Conservation (phyloP, 2,329 filamentous ascomycete species). For the Exophiala spinifera region DNA sequence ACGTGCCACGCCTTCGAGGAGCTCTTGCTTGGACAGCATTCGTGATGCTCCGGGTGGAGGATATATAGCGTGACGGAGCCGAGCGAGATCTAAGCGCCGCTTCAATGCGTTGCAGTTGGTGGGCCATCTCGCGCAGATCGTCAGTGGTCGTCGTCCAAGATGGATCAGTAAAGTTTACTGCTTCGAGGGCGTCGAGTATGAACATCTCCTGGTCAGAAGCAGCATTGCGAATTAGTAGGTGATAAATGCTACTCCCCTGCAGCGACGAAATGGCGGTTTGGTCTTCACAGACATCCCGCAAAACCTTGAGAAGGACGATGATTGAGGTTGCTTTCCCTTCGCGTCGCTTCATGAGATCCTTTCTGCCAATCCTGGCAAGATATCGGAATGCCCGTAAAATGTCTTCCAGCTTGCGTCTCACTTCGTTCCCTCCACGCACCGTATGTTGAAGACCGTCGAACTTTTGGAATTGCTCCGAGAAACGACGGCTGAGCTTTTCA, state of each 20-base stretch:
- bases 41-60: too few species aligned
- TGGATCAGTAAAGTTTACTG: not conserved
- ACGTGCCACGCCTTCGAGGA: too few species aligned
- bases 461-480: constrained; percentile 39
- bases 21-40: too few species aligned
- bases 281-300: not conserved
- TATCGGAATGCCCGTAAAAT: not conserved
- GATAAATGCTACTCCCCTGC: not conserved
- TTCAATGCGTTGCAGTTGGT: not conserved
- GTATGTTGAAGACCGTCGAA: constrained; percentile 29
- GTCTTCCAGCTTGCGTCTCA: not conserved
- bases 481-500: constrained; percentile 41
- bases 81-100: too few species aligned
- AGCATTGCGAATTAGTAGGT: not conserved
- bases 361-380: not conserved
- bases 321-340: not conserved
- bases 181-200: not conserved
- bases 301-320: not conserved
- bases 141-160: too few species aligned
- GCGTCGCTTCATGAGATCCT: not conserved
- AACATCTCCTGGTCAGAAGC: not conserved
- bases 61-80: too few species aligned
- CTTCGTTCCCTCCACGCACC: not conserved
- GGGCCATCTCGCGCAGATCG: not conserved
- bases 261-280: not conserved